These are phyloP conservation scores for Fusarium brachygibbosum DNA, from an alignment of 2,329 filamentous ascomycete genomes.

Conservation along the genomic window DNA sequence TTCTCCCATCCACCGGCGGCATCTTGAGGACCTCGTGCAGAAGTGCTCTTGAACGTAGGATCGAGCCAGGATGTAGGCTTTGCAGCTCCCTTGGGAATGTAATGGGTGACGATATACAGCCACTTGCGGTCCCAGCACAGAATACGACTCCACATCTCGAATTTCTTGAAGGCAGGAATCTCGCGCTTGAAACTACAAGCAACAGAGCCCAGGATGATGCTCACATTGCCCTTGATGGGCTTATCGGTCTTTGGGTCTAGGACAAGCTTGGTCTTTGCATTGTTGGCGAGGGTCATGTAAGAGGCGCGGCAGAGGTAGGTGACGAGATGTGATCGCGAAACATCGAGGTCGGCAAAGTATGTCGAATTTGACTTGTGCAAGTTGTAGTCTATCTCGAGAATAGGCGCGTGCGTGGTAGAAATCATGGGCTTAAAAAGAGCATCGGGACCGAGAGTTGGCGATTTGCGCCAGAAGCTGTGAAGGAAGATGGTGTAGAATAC, in stretches of 20 bases:
- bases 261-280: conserved; percentile 65
- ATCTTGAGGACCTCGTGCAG: conserved; percentile 56
- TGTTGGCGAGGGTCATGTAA: conserved; percentile 65
- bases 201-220: conserved; percentile 79
- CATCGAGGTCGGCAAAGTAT: conserved; percentile 89
- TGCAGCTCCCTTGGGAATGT: conserved; percentile 73
- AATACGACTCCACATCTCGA: conserved; percentile 80
- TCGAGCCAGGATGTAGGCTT: conserved; percentile 68
- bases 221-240: conserved; percentile 66
- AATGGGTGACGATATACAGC: conserved; percentile 82
- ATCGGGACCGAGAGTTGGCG: conserved; percentile 66
- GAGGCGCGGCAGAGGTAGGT: conserved; percentile 74
- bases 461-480: conserved; percentile 66
- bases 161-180: conserved; percentile 76
- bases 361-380: conserved; percentile 86
- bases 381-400: conserved; percentile 89
- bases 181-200: conserved; percentile 80
- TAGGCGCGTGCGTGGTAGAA: conserved; percentile 73
- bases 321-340: conserved; percentile 84
- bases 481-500: conserved; percentile 69
- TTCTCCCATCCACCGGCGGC: conserved; percentile 65
- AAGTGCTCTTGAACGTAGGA: conserved; percentile 58
- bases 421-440: conserved; percentile 81
- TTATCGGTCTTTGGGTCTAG: conserved; percentile 62
- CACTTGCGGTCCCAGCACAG: conserved; percentile 85